Percentiles rank a stretch among this genome's conserved stretches.
These are phyloP conservation scores for Hypoxylon sp. DNA, from an alignment of 2,329 filamentous ascomycete genomes.

Conservation along the genomic window DNA sequence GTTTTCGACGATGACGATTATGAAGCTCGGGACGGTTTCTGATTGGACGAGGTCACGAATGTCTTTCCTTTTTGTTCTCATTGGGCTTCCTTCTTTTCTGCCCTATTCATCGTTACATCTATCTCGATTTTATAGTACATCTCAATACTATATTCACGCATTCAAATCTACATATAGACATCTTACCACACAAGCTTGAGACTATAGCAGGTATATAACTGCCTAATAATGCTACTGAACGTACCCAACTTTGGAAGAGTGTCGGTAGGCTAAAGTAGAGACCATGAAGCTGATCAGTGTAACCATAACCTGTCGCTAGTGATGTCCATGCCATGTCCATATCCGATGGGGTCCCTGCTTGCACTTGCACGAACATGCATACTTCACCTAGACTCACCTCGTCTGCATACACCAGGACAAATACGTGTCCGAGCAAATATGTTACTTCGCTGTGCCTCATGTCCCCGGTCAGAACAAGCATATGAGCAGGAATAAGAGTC, in stretches of 20 bases:
- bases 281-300: constrained; percentile 5
- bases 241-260: background rate
- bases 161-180: background rate
- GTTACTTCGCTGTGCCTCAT: background rate
- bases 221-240: background rate
- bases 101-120: constrained; percentile 5
- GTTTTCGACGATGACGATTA: constrained; percentile 39
- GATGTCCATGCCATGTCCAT: background rate
- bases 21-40: constrained; percentile 33
- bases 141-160: constrained; percentile 13
- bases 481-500: background rate
- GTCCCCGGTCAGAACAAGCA: background rate
- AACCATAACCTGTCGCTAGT: constrained; percentile 8
- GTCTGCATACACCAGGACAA: constrained; percentile 5
- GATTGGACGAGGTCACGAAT: constrained; percentile 40
- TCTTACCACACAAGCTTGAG: background rate
- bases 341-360: constrained; percentile 7
- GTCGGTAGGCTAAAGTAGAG: constrained; percentile 1
- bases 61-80: constrained; percentile 16
- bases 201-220: too few relatives aligned
- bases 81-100: constrained; percentile 9
- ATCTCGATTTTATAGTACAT: constrained; percentile 8
- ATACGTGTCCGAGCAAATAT: background rate
- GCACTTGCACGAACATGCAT: constrained; percentile 6
- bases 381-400: background rate